Evolutionary conservation across 805 yeast species (phyloP), one percentile per base, ranked within the genome.

Genomic region (Schwanniomyces pseudopolymorphus): DNA sequence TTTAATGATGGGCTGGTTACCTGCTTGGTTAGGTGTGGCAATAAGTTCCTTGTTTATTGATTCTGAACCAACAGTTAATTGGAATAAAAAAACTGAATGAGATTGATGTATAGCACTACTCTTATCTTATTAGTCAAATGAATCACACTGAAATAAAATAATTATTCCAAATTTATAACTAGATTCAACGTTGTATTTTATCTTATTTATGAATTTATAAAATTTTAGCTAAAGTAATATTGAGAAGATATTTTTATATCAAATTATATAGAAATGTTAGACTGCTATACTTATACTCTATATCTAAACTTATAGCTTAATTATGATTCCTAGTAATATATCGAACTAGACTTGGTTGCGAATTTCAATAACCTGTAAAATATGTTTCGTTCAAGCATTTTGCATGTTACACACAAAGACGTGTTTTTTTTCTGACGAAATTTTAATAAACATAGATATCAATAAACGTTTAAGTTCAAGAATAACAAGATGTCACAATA

Each of bases 1-100:
- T 20, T 60, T 90, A 1, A 72, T 82, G 35, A 68, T 84, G 36
- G 87, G 89, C 0, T 90, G 96, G 96, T 62, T 84, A 33, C 96
- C 97, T 3, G 76, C 83, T 4, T 92, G 98, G 98, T 38, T 82
- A 1, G 46, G 61, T 10, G 57, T 70, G 21, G 66, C 64, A 0
- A 35, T 63, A 13, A 57, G 61, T 35, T 61, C 61, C 45, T 50
- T 58, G 4, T 52, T 66, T 43, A 75, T 74, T 13, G 64, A 64
- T 38, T 61, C 61, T 45, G 51, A 43, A 37, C 20, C 42, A 13
- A 16, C 17, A 14, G 20, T 31, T 6, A n/a, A 14, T 7, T 17
- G 11, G 35, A 31, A 14, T 14, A 33, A 40, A 26, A 39, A 25
- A 16, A 24, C 16, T 24, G 36, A 44, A 37, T 31, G 20, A 16